A percentile compares a stretch with the other conserved stretches of the same genome.
Evolutionary conservation across 192 early-diverging fungal genomes (phyloP).

Genomic region (Chytriomyces confervae): DNA sequence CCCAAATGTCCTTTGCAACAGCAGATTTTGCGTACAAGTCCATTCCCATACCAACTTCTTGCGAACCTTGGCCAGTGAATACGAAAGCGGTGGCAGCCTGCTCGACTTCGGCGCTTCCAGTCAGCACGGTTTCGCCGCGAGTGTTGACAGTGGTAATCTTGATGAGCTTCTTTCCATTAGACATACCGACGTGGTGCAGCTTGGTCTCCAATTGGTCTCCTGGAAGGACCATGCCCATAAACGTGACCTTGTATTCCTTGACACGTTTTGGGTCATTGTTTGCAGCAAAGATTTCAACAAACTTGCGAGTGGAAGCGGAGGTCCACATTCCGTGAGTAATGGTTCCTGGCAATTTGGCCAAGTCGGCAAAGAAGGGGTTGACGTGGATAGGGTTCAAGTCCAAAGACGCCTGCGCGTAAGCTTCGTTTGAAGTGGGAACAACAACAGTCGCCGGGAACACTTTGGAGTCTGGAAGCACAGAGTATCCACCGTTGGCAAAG

Average conservation of each 20-base stretch:
- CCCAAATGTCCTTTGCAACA: constrained; percentile 87
- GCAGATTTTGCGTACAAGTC: constrained; percentile 83
- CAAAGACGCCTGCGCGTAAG: constrained; percentile 85
- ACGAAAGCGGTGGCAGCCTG: constrained; percentile 90
- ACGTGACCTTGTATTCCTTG: constrained; percentile 81
- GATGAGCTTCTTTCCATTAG: constrained; percentile 94
- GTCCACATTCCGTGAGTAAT: constrained; percentile 99
- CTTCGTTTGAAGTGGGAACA: constrained; percentile 83
- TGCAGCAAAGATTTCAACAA: constrained; percentile 94
- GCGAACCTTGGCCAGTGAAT: constrained; percentile 96
- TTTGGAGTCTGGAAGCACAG: constrained; percentile 84
- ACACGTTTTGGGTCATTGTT: constrained; percentile 91
- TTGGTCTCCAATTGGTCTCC: constrained; percentile 88
- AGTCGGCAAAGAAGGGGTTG: constrained; percentile 91
- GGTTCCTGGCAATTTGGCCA: constrained; percentile 87
- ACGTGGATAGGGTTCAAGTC: constrained; percentile 98
- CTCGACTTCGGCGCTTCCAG: constrained; percentile 91
- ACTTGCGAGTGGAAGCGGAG: constrained; percentile 89
- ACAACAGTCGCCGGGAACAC: constrained; percentile 86
- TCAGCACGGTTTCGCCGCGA: constrained; percentile 80
- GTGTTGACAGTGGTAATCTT: constrained; percentile 88
- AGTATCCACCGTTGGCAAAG: constrained; percentile 85
- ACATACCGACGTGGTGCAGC: constrained; percentile 93
- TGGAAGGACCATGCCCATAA: constrained; percentile 90
- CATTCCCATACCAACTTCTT: constrained; percentile 96